phyloP scores from a whole-genome alignment of 768 basidiomycete species.

The Clavulina sp. region DNA sequence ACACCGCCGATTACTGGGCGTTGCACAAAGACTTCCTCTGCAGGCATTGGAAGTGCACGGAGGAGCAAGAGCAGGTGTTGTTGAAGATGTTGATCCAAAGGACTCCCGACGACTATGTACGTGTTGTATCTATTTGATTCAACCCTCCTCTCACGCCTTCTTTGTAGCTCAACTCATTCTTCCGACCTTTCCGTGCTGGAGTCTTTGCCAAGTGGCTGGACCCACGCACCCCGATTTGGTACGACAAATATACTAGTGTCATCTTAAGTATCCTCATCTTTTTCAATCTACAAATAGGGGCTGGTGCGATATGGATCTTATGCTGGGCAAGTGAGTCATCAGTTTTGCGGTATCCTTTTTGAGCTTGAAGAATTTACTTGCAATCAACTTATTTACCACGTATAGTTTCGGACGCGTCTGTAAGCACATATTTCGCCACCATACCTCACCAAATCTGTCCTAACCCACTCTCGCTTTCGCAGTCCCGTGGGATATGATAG shows the following conservation, averaged over 20 bases:
- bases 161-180: slow-evolving; percentile 1
- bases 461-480: background rate
- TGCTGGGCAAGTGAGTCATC: slow-evolving; percentile 2
- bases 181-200: background rate
- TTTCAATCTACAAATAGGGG: background rate
- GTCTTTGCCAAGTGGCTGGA: slow-evolving; percentile 1
- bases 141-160: background rate
- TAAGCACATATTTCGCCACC: background rate
- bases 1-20: background rate
- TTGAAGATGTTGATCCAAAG: background rate
- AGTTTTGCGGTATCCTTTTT: no score
- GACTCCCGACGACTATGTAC: background rate
- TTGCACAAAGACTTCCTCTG: slow-evolving; percentile 1
- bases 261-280: background rate
- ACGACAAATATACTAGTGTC: background rate
- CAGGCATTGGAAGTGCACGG: background rate
- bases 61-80: background rate
- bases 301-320: slow-evolving; percentile 3
- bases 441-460: background rate
- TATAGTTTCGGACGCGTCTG: slow-evolving; percentile 1
- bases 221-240: background rate
- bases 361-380: background rate
- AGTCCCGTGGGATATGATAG: background rate
- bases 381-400: no score
- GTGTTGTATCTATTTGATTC: background rate